These are phyloP conservation scores for Rhodofomes roseus DNA, from an alignment of 1,284 basidiomycete genomes.

Conservation along the genomic window DNA sequence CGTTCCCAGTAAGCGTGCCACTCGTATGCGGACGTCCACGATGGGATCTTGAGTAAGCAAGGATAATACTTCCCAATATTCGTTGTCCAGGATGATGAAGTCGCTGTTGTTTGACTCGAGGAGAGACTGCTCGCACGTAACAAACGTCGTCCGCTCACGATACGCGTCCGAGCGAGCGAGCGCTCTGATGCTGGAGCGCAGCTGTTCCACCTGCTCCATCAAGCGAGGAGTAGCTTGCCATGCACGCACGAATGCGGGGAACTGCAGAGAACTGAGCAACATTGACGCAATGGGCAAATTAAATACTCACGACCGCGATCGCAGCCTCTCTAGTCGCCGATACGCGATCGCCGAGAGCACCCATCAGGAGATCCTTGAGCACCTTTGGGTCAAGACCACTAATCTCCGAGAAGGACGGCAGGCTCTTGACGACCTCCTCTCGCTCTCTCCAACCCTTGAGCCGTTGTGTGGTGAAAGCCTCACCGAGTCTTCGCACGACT, in stretches of 20 bases:
- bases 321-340: conserved; percentile 84
- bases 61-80: conserved; percentile 57
- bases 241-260: conserved; percentile 50
- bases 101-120: conserved; percentile 37
- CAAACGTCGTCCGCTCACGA: conserved; percentile 77
- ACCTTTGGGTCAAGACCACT: conserved; percentile 24
- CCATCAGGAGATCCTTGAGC: conserved; percentile 49
- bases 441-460: conserved; percentile 84
- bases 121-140: conserved; percentile 70
- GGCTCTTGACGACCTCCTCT: conserved; percentile 60
- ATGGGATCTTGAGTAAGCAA: conserved; percentile 68
- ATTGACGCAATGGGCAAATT: conserved; percentile 10
- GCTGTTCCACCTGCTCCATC: conserved; percentile 37
- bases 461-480: conserved; percentile 51
- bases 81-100: conserved; percentile 46
- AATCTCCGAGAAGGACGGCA: conserved; percentile 37
- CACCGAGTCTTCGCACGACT: conserved; percentile 42
- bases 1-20: conserved; percentile 65
- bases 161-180: conserved; percentile 56
- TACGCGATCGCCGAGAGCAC: conserved; percentile 75
- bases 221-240: conserved; percentile 38
- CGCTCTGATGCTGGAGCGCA: conserved; percentile 48
- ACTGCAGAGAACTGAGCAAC: conserved; percentile 31
- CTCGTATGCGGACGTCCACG: conserved; percentile 83
- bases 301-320: conserved; percentile 51